Percentiles rank a stretch among this genome's conserved stretches.
Evolutionary conservation across 495 filamentous ascomycete species (phyloP).

Genomic region (Platismatia glauca): DNA sequence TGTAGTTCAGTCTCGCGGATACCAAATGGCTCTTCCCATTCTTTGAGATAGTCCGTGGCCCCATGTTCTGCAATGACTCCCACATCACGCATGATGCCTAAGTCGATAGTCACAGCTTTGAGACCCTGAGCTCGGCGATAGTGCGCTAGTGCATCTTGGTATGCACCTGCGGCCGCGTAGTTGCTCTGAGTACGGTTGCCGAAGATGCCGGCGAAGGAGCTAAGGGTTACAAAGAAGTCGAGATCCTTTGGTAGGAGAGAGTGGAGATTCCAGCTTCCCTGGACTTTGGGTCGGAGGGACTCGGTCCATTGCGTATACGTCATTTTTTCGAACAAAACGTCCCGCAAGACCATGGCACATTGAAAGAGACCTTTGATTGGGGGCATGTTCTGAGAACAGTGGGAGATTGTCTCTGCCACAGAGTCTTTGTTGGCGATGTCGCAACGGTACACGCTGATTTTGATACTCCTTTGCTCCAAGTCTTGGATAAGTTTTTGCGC

Average conservation of each 20-base stretch:
- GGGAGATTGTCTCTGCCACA: slow-evolving; percentile 19
- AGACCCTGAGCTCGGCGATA: slow-evolving; percentile 11
- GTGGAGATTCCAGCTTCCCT: slow-evolving; percentile 35
- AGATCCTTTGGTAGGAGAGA: slow-evolving; percentile 26
- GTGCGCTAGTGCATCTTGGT: slow-evolving; percentile 18
- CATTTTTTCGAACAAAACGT: slow-evolving; percentile 25
- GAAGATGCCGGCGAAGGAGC: slow-evolving; percentile 44
- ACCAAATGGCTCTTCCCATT: slow-evolving; percentile 20
- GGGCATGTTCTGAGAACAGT: slow-evolving; percentile 20
- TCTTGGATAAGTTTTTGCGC: slow-evolving; percentile 21
- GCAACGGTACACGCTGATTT: slow-evolving; percentile 24
- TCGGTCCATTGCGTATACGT: slow-evolving; percentile 17
- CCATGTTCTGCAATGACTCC: slow-evolving; percentile 16
- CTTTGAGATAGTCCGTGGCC: slow-evolving; percentile 13
- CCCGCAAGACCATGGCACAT: slow-evolving; percentile 35
- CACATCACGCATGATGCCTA: slow-evolving; percentile 19
- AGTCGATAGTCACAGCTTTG: slow-evolving; percentile 14
- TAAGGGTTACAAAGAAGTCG: slow-evolving; percentile 54
- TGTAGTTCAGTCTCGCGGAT: slow-evolving; percentile 24
- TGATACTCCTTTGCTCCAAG: slow-evolving; percentile 19
- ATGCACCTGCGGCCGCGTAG: slow-evolving; percentile 42
- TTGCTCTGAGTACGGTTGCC: slow-evolving; percentile 49
- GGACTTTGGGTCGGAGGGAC: slow-evolving; percentile 31
- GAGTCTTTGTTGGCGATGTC: slow-evolving; percentile 29
- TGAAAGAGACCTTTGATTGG: slow-evolving; percentile 36